phyloP scores from a whole-genome alignment of 441 rosid species.

The Corymbia calophylla region DNA sequence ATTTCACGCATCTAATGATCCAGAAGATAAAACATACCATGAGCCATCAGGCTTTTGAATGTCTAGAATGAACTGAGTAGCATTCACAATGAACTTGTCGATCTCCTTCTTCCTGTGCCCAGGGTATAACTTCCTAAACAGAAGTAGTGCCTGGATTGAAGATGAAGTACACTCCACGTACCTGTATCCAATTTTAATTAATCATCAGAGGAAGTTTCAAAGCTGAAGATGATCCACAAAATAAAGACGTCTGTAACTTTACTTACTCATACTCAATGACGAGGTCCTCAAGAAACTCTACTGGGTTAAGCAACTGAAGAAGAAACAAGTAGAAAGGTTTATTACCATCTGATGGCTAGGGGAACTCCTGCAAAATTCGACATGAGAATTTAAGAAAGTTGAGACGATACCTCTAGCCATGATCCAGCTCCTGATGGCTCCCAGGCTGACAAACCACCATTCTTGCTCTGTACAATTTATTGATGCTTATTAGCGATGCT shows the following conservation, averaged over 20 bases:
- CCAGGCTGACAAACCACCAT: slow-evolving; percentile 34
- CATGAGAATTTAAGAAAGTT: neutral
- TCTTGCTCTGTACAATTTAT: slow-evolving; percentile 14
- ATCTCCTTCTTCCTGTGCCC: slow-evolving; percentile 50
- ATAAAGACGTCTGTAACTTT: neutral
- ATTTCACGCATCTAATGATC: neutral
- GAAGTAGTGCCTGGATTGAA: slow-evolving; percentile 35
- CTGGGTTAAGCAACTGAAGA: slow-evolving; percentile 24
- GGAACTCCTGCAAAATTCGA: neutral
- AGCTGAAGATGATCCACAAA: neutral
- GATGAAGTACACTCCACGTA: slow-evolving; percentile 64
- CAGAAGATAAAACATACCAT: slow-evolving; percentile 17
- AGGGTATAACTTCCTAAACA: slow-evolving; percentile 53
- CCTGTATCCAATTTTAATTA: neutral
- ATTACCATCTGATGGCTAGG: neutral
- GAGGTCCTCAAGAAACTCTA: slow-evolving; percentile 38
- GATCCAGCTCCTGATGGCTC: slow-evolving; percentile 22
- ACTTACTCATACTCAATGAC: slow-evolving; percentile 47
- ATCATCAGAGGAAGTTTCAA: neutral
- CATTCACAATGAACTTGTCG: slow-evolving; percentile 28
- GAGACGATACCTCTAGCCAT: slow-evolving; percentile 20
- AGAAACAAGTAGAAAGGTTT: neutral
- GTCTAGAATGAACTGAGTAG: slow-evolving; percentile 25
- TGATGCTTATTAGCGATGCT: neutral
- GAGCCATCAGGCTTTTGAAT: slow-evolving; percentile 45